Evolutionary conservation across 2,329 filamentous ascomycete species (phyloP).

Genomic region (Hymenoscyphus scutula): DNA sequence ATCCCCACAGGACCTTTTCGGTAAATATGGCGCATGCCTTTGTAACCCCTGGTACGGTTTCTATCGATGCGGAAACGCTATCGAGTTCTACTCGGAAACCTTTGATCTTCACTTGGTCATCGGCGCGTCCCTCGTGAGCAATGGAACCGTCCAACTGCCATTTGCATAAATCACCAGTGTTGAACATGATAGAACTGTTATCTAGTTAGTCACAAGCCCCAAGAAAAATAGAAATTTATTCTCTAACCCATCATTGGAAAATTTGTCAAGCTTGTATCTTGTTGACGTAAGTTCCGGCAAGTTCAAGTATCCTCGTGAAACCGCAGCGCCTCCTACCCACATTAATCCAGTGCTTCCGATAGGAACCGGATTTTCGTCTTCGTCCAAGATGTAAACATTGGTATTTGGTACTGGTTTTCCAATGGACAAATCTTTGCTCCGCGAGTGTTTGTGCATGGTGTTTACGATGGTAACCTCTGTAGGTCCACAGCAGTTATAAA

Average conservation of each 20-base stretch:
- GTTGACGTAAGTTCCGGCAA: conserved; percentile 43
- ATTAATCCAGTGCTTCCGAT: conserved; percentile 44
- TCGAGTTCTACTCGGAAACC: conserved; percentile 62
- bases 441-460: conserved; percentile 51
- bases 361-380: conserved; percentile 38
- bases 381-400: conserved; percentile 47
- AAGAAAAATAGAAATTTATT: not conserved
- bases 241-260: conserved; percentile 48
- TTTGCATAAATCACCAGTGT: conserved; percentile 56
- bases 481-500: conserved; percentile 58
- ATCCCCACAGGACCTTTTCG: conserved; percentile 50
- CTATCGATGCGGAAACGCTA: conserved; percentile 51
- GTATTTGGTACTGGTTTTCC: conserved; percentile 57
- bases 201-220: not conserved
- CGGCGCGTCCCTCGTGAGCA: conserved; percentile 53
- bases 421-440: conserved; percentile 49
- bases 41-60: conserved; percentile 45
- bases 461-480: conserved; percentile 62
- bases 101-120: conserved; percentile 62
- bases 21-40: conserved; percentile 49
- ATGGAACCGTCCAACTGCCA: conserved; percentile 54
- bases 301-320: conserved; percentile 40
- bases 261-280: conserved; percentile 51
- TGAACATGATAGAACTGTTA: conserved; percentile 52
- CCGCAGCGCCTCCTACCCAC: conserved; percentile 40